phyloP scores from a whole-genome alignment of 129 eudicot species.

The Saposhnikovia divaricata region DNA sequence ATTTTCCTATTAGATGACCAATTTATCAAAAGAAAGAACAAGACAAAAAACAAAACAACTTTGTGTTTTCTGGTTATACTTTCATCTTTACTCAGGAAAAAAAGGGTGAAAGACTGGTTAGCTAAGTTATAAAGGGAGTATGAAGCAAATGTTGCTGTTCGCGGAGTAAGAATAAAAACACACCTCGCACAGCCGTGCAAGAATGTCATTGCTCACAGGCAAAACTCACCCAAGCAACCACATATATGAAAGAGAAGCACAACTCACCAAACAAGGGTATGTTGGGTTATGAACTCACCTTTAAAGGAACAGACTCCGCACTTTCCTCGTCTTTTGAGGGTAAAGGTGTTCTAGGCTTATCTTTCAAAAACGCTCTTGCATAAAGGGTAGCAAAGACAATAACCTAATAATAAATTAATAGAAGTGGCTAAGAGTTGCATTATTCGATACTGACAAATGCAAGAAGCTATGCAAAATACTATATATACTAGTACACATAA shows the following conservation, averaged over 20 bases:
- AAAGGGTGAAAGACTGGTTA: not conserved
- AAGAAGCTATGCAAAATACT: not conserved
- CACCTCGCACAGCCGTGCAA: not conserved
- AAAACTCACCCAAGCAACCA: slow-evolving; percentile 7
- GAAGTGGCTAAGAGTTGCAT: not conserved
- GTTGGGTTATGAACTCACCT: slow-evolving; percentile 30
- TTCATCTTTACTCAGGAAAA: not conserved
- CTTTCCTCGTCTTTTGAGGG: slow-evolving; percentile 32
- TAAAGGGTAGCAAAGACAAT: slow-evolving; percentile 84
- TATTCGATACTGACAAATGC: slow-evolving; percentile 2
- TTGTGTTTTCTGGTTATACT: not conserved
- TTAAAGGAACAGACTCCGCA: slow-evolving; percentile 37
- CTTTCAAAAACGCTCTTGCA: slow-evolving; percentile 51
- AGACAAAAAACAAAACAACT: not conserved
- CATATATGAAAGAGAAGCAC: not conserved
- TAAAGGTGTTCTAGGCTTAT: slow-evolving; percentile 38
- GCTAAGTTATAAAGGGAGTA: not conserved
- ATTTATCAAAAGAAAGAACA: not conserved
- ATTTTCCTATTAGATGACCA: not conserved
- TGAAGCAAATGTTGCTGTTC: not conserved
- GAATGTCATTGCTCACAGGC: not conserved
- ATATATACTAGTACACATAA: not conserved
- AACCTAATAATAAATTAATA: slow-evolving; percentile 39
- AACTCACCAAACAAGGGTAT: slow-evolving; percentile 14
- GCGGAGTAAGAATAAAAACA: slow-evolving; percentile 7